A percentile compares a stretch with the other conserved stretches of the same genome.
phyloP scores from a whole-genome alignment of 148 eudicot genomes.

The Cornus florida region DNA sequence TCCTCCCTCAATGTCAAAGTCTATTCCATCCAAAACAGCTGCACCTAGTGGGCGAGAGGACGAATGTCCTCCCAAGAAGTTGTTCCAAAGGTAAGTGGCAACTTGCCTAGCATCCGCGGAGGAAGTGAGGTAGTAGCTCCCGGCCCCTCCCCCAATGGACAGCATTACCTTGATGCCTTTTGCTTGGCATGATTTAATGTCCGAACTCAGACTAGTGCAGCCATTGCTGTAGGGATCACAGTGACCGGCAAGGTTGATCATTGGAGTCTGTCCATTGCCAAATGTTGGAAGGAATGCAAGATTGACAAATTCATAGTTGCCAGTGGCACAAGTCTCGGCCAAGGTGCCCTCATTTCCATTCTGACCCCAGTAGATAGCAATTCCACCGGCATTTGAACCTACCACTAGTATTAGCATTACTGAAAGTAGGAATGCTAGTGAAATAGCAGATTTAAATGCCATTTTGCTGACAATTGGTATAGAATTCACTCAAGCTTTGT shows the following conservation, averaged over 20 bases:
- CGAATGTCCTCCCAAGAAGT: constrained; percentile 25
- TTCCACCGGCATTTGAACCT: constrained; percentile 31
- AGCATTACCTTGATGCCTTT: constrained; percentile 30
- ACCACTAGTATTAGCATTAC: constrained; percentile 9
- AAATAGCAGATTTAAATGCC: neutral
- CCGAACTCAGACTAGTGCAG: constrained; percentile 16
- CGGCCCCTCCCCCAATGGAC: constrained; percentile 32
- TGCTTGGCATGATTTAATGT: constrained; percentile 27
- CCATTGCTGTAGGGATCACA: constrained; percentile 28
- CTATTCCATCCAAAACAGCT: constrained; percentile 24
- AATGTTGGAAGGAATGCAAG: constrained; percentile 28
- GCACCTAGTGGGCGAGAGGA: constrained; percentile 20
- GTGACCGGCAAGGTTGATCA: constrained; percentile 32
- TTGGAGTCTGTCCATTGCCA: constrained; percentile 26
- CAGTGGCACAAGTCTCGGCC: constrained; percentile 31
- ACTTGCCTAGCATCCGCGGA: constrained; percentile 25
- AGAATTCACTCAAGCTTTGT: neutral
- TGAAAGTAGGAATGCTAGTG: neutral
- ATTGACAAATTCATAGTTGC: constrained; percentile 29
- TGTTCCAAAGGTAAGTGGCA: constrained; percentile 30
- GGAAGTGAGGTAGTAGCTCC: constrained; percentile 26
- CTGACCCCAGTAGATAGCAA: constrained; percentile 40
- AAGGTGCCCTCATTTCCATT: constrained; percentile 38
- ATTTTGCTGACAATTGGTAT: neutral
- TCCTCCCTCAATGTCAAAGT: constrained; percentile 29